phyloP scores from a whole-genome alignment of 1,139 yeast genomes.

The Saccharomyces hybrid region DNA sequence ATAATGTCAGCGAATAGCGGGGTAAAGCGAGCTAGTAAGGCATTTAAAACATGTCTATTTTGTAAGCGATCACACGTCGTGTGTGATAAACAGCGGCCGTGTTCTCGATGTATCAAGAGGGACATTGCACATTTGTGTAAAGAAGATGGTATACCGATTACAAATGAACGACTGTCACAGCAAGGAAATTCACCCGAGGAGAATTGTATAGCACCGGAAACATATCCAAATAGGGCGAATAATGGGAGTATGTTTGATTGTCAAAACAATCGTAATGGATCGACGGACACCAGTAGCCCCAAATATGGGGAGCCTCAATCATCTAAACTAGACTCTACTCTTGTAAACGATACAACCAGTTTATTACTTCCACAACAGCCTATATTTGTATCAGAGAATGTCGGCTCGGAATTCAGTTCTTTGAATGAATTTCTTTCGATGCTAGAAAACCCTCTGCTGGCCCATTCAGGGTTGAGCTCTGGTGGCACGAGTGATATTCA shows the following conservation, averaged over 20 bases:
- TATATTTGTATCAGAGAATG: conserved; percentile 81
- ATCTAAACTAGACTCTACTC: background rate
- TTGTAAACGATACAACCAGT: conserved; percentile 1
- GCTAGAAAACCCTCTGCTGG: conserved; percentile 70
- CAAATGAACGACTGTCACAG: background rate
- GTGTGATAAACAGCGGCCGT: conserved; percentile 81
- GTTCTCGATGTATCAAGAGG: conserved; percentile 78
- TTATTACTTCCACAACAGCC: conserved; percentile 46
- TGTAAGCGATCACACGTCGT: conserved; percentile 93
- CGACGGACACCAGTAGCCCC: background rate
- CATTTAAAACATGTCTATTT: conserved; percentile 67
- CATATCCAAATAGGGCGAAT: background rate
- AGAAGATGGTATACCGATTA: conserved; percentile 42
- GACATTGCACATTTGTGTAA: conserved; percentile 86
- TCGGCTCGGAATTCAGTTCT: conserved; percentile 87
- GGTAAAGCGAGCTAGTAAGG: conserved; percentile 15
- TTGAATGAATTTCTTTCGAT: conserved; percentile 81
- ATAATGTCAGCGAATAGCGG: background rate
- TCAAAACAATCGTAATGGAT: background rate
- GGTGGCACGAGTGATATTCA: background rate
- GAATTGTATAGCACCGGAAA: background rate
- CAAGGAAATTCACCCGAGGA: background rate
- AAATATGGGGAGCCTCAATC: background rate
- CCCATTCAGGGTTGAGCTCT: conserved; percentile 3
- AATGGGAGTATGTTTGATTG: background rate